Conservation (phyloP, 2,329 filamentous ascomycete species). For the Colletotrichum cuscutae region DNA sequence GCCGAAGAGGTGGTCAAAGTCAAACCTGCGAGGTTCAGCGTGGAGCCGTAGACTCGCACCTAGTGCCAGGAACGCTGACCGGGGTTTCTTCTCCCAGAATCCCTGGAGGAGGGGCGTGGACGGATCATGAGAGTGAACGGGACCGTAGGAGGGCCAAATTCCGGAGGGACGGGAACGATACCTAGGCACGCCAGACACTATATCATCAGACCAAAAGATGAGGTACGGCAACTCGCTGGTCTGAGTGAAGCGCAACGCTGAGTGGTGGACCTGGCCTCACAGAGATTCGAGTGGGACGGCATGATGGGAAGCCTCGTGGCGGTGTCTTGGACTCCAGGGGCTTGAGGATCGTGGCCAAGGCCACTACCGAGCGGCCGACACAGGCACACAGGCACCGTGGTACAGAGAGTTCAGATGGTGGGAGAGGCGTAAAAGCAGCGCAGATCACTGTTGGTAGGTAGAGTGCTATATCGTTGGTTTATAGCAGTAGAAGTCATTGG, state of each 20-base stretch:
- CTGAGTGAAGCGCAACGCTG: not conserved
- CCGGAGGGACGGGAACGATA: not conserved
- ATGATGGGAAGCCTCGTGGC: not conserved
- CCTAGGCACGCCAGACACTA: not conserved
- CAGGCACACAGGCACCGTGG: slow-evolving; percentile 1
- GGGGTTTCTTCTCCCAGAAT: not conserved
- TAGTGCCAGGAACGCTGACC: not conserved
- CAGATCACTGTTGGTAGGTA: not conserved
- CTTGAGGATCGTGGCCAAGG: not conserved
- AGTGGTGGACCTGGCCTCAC: not conserved
- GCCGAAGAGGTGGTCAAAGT: not conserved
- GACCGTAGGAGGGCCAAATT: slow-evolving; percentile 33
- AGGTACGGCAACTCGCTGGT: not conserved
- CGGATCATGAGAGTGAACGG: not conserved
- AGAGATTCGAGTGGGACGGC: not conserved
- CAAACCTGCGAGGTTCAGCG: not conserved
- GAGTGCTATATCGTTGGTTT: too few relatives aligned
- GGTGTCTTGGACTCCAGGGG: not conserved
- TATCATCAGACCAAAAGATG: not conserved
- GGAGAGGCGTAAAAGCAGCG: not conserved
- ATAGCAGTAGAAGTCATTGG: not conserved
- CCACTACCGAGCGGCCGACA: not conserved
- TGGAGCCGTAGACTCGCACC: slow-evolving; percentile 6
- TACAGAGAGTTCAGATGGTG: not conserved
- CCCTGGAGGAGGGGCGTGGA: not conserved